Base-by-base conservation (phyloP, 2,329 filamentous ascomycete species). In the Plectosphaerella cucumerina region DNA sequence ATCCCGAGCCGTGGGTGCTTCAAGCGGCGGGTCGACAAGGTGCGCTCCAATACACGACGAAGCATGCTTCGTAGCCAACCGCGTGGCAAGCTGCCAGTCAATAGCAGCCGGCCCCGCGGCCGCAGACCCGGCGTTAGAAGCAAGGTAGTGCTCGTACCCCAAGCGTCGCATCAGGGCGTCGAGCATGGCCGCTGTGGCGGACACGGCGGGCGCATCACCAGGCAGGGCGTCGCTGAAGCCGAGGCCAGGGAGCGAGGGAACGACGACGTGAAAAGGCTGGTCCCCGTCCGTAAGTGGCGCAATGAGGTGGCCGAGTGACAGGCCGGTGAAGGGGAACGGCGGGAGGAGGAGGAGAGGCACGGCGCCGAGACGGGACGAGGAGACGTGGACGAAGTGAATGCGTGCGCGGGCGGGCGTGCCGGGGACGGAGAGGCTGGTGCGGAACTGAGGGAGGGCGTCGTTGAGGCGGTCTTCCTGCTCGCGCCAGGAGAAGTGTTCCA, bases 401-500 rank as follows among this genome's bases (percentile, higher is more conserved):
- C 84, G 73, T 1, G 84, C 62, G 3, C 72, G 67, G 5, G 69
- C 56, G 43, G 71, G 66, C n/a, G 66, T 63, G 6, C 62, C 68
- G 22, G 68, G 68, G 45, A 71, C 60, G 2, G 65, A 58, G 50
- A 87, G 73, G 14, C 70, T 71, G 12, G 81, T 85, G 26, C 85
- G 78, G 62, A 79, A 88, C 64, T 88, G 85, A 1, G 84, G 79
- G n/a, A 87, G 68, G 0, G 69, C 65, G 9, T 68, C 61, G 62
- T 89, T 88, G 57, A 86, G 73, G 39, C 66, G 61, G 8, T 73
- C 66, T 65, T 88, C 85, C 50, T 82, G 75, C 3, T 74, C 68
- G 46, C 81, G 75, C 84, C 85, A 89, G 52, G 78, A 78, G 64
- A 86, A 87, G 43, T 78, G 71, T 53, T 87, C 84, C 31, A 86